Conservation (phyloP, 805 yeast genomes). For the Barnettozyma botsteinii region DNA sequence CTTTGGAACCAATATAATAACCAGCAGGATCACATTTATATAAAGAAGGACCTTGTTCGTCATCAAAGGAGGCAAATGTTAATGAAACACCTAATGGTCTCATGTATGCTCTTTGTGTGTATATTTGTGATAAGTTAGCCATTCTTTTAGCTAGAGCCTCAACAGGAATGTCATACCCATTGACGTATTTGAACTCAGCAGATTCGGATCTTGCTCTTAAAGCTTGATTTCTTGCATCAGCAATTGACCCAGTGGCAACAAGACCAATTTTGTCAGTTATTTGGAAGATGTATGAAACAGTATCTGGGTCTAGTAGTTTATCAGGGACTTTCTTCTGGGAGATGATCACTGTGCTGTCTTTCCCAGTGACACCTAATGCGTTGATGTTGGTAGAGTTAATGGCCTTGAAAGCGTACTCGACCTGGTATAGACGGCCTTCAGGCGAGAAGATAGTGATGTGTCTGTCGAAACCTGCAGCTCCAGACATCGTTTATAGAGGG, state of each 20-base stretch:
- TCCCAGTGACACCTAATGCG: conserved; percentile 80
- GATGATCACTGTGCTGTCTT: conserved; percentile 79
- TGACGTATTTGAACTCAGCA: conserved; percentile 87
- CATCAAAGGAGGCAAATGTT: conserved; percentile 84
- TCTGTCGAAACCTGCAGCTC: conserved; percentile 93
- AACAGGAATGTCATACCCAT: conserved; percentile 96
- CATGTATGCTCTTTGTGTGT: conserved; percentile 98
- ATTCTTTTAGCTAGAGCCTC: conserved; percentile 88
- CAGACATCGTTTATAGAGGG: conserved; percentile 39
- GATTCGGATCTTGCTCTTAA: conserved; percentile 92
- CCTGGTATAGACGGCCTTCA: conserved; percentile 96
- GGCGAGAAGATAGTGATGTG: conserved; percentile 98
- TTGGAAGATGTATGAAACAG: conserved; percentile 81
- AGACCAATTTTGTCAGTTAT: conserved; percentile 81
- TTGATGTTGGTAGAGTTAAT: conserved; percentile 90
- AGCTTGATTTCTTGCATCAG: conserved; percentile 91
- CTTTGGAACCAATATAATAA: conserved; percentile 83
- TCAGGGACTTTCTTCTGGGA: conserved; percentile 97
- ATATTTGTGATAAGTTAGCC: conserved; percentile 93
- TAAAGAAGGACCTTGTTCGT: conserved; percentile 81
- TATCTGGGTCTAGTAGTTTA: conserved; percentile 79
- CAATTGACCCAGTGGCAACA: conserved; percentile 91
- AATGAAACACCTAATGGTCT: conserved; percentile 94
- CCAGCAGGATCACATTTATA: conserved; percentile 98
- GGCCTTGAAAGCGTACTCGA: conserved; percentile 96